Base-by-base conservation (phyloP, 257 asterid genomes). In the Mentha longifolia region DNA sequence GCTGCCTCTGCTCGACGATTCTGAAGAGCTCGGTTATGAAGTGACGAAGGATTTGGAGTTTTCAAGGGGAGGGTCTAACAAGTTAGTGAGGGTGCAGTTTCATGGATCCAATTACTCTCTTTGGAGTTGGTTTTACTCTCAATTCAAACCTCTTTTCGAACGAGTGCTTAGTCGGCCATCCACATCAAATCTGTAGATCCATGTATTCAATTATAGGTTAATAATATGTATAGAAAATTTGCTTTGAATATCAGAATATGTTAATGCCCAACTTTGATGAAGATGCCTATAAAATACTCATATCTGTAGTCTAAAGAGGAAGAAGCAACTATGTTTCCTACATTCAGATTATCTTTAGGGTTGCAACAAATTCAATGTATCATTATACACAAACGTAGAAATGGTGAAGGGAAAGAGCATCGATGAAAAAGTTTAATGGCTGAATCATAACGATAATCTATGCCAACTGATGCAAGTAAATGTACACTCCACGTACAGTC, bases 1-100 rank as follows among this genome's bases (percentile, higher is more conserved):
- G 73, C 79, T 89, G 80, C 97, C 96, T 61, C 81, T 91, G 78
- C 85, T 91, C 6, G 96, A 88, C 5, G 95, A 88, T 54, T 61
- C 80, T 1, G 85, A 88, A 51, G 67, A 74, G n/a, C 66, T 70
- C 25, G 45, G 56, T 50, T 78, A 74, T 74, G 85, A 63, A 47
- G 60, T 86, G 66, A 77, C 81, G 19, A 84, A 72, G 62, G 85
- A 89, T 57, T 35, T 88, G 76, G 96, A 83, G 66, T 91, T 85
- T 76, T 37, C 68, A 39, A 84, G 91, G 67, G 82, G 79, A 33
- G 91, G 92, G 20, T 49, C 77, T 46, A 81, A 50, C 74, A 94
- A 83, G 79, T 78, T 82, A 7, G 89, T 85, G 3, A 77, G 77
- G 68, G 96, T 91, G 68, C 82, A 84, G 60, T 84, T 82, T 78